Conservation (phyloP, 2,329 filamentous ascomycete genomes). For the Aspergillus candidus region DNA sequence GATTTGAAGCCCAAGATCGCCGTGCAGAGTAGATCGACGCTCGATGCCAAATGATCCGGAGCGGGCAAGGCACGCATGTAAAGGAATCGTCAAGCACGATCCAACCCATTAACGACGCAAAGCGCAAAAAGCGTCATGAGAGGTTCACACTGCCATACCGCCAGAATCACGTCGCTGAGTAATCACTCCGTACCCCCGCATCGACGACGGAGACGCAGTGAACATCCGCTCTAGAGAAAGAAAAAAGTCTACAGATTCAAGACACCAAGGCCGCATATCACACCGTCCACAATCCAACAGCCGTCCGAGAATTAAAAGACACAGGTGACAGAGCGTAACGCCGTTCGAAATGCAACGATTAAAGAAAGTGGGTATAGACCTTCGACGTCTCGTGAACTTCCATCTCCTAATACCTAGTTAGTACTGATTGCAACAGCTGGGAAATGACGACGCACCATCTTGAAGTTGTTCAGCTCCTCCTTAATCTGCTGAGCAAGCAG, state of each 20-base stretch:
- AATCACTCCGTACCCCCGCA: background rate
- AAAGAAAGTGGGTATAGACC: constrained; percentile 99
- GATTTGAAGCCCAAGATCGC: constrained; percentile 12
- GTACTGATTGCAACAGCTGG: background rate
- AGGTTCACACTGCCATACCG: background rate
- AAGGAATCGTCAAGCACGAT: constrained; percentile 6
- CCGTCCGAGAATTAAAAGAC: constrained; percentile 14
- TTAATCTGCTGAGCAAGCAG: constrained; percentile 99
- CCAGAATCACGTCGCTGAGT: too few species aligned
- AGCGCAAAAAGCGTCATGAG: constrained; percentile 1
- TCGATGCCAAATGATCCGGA: constrained; percentile 15
- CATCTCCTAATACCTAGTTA: constrained; percentile 73
- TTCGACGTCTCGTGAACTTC: constrained; percentile 98
- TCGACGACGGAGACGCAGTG: constrained; percentile 10
- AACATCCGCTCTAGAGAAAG: constrained; percentile 18
- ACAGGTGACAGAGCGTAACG: constrained; percentile 18
- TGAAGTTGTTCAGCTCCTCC: constrained; percentile 98
- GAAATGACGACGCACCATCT: constrained; percentile 67
- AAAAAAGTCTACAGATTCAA: constrained; percentile 15
- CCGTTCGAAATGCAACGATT: constrained; percentile 31
- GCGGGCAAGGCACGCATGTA: too few species aligned
- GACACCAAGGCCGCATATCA: constrained; percentile 18
- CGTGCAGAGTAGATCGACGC: constrained; percentile 17
- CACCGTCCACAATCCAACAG: constrained; percentile 18
- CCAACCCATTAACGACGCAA: background rate